Base-by-base conservation (phyloP, 352 stramenopile species). In the Phytophthora pistaciae region DNA sequence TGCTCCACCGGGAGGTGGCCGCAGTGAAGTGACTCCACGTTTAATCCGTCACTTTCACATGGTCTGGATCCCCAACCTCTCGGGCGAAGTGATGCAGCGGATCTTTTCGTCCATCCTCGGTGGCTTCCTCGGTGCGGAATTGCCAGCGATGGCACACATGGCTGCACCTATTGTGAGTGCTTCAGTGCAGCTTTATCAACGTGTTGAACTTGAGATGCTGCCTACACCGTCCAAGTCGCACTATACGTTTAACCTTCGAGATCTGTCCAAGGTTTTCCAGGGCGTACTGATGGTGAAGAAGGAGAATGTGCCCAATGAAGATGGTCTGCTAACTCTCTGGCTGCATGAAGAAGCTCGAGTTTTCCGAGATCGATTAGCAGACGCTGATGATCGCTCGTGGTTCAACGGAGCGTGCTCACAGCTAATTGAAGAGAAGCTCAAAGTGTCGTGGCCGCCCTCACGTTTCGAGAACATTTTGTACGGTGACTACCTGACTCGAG, bases 231-330 rank as follows among this genome's bases (percentile, higher is more conserved):
- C 83, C 20, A 97, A 97, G 77, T 97, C 90, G 5, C 90, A 98
- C 67, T 98, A 98, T 68, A 98, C 95, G 6, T 98, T 98, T 77
- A 98, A 98, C 60, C 77, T 98, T 33, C 88, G 95, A 7, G 94
- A 98, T 77, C 74, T 98, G 14, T 96, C 87, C 10, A 98, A 98
- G 64, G 91, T 98, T 9, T 98, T 98, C 59, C 94, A 98, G 60
- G 95, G 95, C 58, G 74, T 98, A 21, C 60, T 98, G 27, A 98
- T 98, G 94, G 78, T 96, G n/a, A 88, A 91, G 48, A 93, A 90
- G 27, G 87, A 92, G 7, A 90, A 92, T 44, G 78, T 93, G 0
- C 57, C 78, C 0, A 93, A 61, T 27, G 84, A 92, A 76, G 87
- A 95, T 40, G 84, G 73, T 10, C 57, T 98, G 16, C 66, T 98